These are phyloP conservation scores for Epichloe glyceriae DNA, from an alignment of 2,329 filamentous ascomycete species.

Conservation along the genomic window DNA sequence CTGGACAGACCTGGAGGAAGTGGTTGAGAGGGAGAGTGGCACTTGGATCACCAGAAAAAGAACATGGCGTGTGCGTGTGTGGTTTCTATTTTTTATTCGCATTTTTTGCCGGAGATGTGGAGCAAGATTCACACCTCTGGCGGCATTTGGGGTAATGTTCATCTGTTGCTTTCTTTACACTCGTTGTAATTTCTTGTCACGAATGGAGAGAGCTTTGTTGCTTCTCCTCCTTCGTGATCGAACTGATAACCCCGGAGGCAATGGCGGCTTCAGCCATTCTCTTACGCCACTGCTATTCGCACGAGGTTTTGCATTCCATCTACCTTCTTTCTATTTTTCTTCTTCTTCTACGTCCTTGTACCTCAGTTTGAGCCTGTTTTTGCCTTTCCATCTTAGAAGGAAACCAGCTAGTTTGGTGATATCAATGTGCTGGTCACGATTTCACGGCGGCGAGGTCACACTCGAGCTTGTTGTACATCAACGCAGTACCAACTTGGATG, in stretches of 20 bases:
- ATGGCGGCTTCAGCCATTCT: background rate
- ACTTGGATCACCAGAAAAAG: constrained; percentile 2
- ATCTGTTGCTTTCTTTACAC: constrained; percentile 28
- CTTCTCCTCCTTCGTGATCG: background rate
- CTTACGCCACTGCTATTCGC: background rate
- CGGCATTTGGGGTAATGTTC: background rate
- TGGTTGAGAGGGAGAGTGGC: constrained; percentile 6
- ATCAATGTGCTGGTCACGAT: constrained; percentile 20
- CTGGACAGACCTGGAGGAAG: background rate
- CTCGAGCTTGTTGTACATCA: too few species aligned
- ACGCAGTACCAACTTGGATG: too few species aligned
- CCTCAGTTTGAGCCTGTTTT: background rate
- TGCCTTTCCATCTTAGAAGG: background rate
- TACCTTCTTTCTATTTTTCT: background rate
- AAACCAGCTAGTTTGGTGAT: constrained; percentile 7
- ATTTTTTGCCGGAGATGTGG: background rate
- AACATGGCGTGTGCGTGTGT: constrained; percentile 16
- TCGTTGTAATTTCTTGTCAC: constrained; percentile 37
- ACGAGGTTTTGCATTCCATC: background rate
- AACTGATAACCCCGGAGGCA: background rate
- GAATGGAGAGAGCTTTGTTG: constrained; percentile 20
- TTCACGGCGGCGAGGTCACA: constrained; percentile 12
- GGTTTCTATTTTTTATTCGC: constrained; percentile 8
- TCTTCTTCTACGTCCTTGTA: background rate
- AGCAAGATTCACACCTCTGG: background rate